Evolutionary conservation across 352 stramenopile genomes (phyloP), one percentile per base, ranked within the genome.

Genomic region (Pythium monospermum): DNA sequence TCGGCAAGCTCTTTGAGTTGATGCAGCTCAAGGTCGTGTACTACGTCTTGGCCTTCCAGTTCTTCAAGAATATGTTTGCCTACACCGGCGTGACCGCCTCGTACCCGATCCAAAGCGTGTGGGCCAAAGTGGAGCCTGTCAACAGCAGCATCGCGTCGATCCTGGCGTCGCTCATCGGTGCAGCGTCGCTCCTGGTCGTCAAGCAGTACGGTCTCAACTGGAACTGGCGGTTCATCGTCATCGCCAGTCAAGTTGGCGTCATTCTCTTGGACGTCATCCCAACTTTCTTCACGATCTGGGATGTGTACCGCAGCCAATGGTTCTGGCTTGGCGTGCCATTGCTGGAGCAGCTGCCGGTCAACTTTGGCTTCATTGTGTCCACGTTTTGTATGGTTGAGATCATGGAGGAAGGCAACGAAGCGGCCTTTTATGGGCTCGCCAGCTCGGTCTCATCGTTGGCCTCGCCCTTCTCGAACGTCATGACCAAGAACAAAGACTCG

Each of bases 21-120:
- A 57, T 73, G 12, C 59, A 73, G 43, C 40, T 50, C 19, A 52
- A 61, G 22, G 53, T 71, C 30, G 54, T 71, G 36, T 68, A 61
- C 48, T 58, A 61, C 53, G 41, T 71, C 6, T 36, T 61, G 6
- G 50, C 48, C 13, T 72, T 72, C 55, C 63, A 59, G 30, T 59
- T 71, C 19, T 65, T 67, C 57, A 58, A 57, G 19, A 66, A 61
- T 44, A 46, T 68, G 33, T 71, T 74, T 26, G 61, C 59, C 3
- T 47, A 52, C 40, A 57, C 69, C 18, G 38, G 38, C 19, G 49
- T 61, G 44, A 73, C 64, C 27, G 59, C 64, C 12, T 27, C 40
- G 25, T 52, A 53, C 22, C 60, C 64, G 27, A 67, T 73, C 32
- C 38, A 66, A 25, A 66, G 32, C 11, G 26, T 49, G 40, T 73